Percentiles rank a stretch among this genome's conserved stretches.
These are phyloP conservation scores for Fusarium albidum DNA, from an alignment of 2,329 filamentous ascomycete species.

Conservation along the genomic window DNA sequence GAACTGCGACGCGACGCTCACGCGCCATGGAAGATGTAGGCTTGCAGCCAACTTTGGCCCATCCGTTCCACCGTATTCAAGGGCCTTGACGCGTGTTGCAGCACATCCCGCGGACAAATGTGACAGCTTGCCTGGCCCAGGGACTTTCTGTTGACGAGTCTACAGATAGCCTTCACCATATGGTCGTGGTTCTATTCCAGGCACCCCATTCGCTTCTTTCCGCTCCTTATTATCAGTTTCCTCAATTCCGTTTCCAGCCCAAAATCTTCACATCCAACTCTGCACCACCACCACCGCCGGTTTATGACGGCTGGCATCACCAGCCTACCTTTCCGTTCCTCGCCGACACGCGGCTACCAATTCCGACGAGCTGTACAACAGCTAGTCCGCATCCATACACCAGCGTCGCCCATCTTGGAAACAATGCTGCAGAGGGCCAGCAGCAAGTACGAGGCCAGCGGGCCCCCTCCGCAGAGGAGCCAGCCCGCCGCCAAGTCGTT, in stretches of 20 bases:
- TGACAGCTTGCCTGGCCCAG: slow-evolving; percentile 10
- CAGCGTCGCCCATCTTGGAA: slow-evolving; percentile 29
- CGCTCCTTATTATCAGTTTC: neutral
- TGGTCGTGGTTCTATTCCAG: slow-evolving; percentile 2
- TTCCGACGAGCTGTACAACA: slow-evolving; percentile 35
- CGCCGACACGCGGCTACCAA: slow-evolving; percentile 44
- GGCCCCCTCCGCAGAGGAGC: slow-evolving; percentile 44
- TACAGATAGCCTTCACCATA: neutral
- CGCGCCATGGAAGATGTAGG: neutral
- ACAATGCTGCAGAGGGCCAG: slow-evolving; percentile 50
- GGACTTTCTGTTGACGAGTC: slow-evolving; percentile 6
- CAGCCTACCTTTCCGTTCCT: slow-evolving; percentile 46
- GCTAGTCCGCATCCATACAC: slow-evolving; percentile 37
- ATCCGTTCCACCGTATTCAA: slow-evolving; percentile 14
- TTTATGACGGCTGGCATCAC: slow-evolving; percentile 49
- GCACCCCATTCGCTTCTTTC: neutral
- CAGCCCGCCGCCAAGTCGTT: slow-evolving; percentile 59
- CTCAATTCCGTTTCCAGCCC: neutral
- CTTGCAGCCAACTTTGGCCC: slow-evolving; percentile 12
- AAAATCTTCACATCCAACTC: neutral
- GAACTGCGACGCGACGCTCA: slow-evolving; percentile 17
- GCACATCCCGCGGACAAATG: slow-evolving; percentile 15
- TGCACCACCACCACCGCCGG: slow-evolving; percentile 6
- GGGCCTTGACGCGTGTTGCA: slow-evolving; percentile 26
- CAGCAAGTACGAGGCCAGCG: slow-evolving; percentile 49